Conservation (phyloP, 2,329 filamentous ascomycete genomes). For the Penicillium rolfsii region DNA sequence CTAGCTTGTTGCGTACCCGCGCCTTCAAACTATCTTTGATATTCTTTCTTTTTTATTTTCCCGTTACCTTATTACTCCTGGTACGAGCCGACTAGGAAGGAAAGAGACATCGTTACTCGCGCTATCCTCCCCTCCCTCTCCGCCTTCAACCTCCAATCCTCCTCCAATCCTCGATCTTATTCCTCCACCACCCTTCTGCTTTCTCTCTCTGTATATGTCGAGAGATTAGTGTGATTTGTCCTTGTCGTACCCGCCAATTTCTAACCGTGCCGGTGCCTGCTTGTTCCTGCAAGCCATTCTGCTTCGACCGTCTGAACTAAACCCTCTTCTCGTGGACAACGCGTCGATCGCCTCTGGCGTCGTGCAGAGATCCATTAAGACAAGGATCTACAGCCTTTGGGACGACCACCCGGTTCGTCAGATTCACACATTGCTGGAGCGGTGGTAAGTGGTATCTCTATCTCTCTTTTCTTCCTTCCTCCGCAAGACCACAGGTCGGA, state of each 20-base stretch:
- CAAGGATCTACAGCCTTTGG: neutral
- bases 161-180: neutral
- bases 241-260: slow-evolving; percentile 17
- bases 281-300: slow-evolving; percentile 44
- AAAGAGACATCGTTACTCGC: neutral
- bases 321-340: slow-evolving; percentile 18
- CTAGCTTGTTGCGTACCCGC: neutral
- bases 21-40: neutral
- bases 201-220: neutral
- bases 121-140: neutral
- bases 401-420: neutral
- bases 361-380: neutral
- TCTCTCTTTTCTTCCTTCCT: neutral
- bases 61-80: neutral
- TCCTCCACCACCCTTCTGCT: neutral
- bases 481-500: no score
- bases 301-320: slow-evolving; percentile 12
- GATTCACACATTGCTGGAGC: neutral
- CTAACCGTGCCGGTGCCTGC: slow-evolving; percentile 36
- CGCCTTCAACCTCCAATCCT: slow-evolving; percentile 4
- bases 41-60: neutral
- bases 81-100: neutral
- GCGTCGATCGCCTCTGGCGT: slow-evolving; percentile 11
- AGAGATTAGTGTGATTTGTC: neutral
- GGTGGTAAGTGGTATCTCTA: no score